Conservation (phyloP, 176 grass and related monocot species). For the Dactylis glomerata region DNA sequence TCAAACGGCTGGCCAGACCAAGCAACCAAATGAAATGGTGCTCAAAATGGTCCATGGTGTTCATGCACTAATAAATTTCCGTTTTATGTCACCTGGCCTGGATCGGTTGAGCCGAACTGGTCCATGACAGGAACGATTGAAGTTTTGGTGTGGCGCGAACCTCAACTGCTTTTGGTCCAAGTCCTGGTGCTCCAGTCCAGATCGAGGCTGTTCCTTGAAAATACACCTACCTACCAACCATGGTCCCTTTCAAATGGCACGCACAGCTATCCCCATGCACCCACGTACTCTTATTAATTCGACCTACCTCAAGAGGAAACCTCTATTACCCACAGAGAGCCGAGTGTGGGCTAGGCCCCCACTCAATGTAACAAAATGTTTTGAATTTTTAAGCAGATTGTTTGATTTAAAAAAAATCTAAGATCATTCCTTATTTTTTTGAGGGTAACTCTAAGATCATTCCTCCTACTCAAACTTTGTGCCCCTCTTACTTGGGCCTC, state of each 20-base stretch:
- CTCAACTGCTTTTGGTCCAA: conserved; percentile 1
- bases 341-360: no score
- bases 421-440: no score
- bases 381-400: no score
- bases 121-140: background rate
- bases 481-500: no score
- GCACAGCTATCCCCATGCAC: background rate
- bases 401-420: no score
- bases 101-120: background rate
- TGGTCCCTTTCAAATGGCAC: background rate
- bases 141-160: background rate
- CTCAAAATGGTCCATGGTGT: background rate
- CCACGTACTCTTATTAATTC: background rate
- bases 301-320: background rate
- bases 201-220: background rate
- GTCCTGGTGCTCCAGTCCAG: background rate
- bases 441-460: no score
- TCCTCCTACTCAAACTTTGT: no score
- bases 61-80: background rate
- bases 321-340: background rate
- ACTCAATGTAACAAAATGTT: no score
- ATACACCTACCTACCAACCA: background rate
- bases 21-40: conserved; percentile 12
- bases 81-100: conserved; percentile 24
- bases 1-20: background rate